Evolutionary conservation across 495 filamentous ascomycete genomes (phyloP).

Genomic region (Penicillium atrosanguineum): DNA sequence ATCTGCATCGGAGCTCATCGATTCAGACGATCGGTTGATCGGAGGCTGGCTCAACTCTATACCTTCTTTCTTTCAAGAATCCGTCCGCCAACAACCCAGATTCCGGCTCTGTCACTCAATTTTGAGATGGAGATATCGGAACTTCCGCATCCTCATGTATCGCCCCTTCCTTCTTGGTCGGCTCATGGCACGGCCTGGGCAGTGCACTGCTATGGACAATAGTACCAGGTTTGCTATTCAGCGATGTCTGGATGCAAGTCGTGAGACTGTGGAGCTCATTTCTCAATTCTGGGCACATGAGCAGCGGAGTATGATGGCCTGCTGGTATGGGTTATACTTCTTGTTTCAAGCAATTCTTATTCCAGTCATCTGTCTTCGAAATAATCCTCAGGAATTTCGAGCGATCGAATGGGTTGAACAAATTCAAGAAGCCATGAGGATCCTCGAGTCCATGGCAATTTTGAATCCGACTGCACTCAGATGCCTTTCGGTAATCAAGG

Average conservation of each 20-base stretch:
- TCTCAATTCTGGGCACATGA: slow-evolving; percentile 14
- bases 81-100: slow-evolving; percentile 4
- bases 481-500: slow-evolving; percentile 10
- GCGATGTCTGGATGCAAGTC: slow-evolving; percentile 13
- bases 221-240: slow-evolving; percentile 8
- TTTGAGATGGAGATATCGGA: slow-evolving; percentile 19
- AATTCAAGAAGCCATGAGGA: slow-evolving; percentile 11
- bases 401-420: slow-evolving; percentile 12
- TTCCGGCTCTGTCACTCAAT: slow-evolving; percentile 19
- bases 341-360: slow-evolving; percentile 21
- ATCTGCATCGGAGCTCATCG: slow-evolving; percentile 13
- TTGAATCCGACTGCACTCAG: slow-evolving; percentile 13
- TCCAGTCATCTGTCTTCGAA: slow-evolving; percentile 21
- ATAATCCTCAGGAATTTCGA: slow-evolving; percentile 10
- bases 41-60: slow-evolving; percentile 8
- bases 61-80: slow-evolving; percentile 13
- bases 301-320: slow-evolving; percentile 15
- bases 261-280: slow-evolving; percentile 16
- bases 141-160: slow-evolving; percentile 22
- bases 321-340: slow-evolving; percentile 24
- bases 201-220: background rate
- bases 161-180: slow-evolving; percentile 16
- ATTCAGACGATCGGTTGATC: slow-evolving; percentile 17
- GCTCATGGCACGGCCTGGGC: slow-evolving; percentile 8
- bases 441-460: slow-evolving; percentile 15